Percentiles rank a stretch among this genome's conserved stretches.
phyloP scores from a whole-genome alignment of 1,284 basidiomycete genomes.

The Rhodotorula glutinis region DNA sequence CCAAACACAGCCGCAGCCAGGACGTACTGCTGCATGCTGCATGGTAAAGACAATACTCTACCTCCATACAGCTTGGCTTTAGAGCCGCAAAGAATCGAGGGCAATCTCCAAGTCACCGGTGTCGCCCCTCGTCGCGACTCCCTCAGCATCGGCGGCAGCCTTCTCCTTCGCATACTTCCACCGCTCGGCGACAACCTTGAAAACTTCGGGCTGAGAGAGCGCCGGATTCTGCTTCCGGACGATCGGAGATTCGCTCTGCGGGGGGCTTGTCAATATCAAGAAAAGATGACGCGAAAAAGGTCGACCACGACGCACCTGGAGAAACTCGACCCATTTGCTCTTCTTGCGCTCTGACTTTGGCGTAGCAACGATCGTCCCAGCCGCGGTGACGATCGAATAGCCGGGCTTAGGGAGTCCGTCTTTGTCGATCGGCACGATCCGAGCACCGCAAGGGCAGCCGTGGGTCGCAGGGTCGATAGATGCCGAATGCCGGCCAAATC shows the following conservation, averaged over 20 bases:
- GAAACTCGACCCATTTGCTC: constrained; percentile 29
- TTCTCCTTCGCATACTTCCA: constrained; percentile 24
- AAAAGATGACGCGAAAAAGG: not conserved
- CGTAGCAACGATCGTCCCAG: not conserved
- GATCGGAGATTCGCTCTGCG: constrained; percentile 1
- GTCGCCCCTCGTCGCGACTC: no score
- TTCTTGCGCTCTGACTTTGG: constrained; percentile 25
- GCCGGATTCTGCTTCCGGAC: constrained; percentile 19
- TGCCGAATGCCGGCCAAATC: constrained; percentile 72
- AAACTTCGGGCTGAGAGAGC: constrained; percentile 26
- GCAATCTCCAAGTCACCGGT: no score
- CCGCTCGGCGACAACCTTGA: constrained; percentile 31
- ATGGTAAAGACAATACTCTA: no score
- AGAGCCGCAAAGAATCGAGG: no score
- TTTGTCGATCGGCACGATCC: constrained; percentile 29
- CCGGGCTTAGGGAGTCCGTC: constrained; percentile 14
- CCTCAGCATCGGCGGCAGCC: no score
- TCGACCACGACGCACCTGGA: constrained; percentile 19
- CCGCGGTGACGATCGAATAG: constrained; percentile 13
- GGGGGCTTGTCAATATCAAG: no score
- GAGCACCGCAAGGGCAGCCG: constrained; percentile 53
- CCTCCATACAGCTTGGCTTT: no score
- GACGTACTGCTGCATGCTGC: no score
- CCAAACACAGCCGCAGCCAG: no score
- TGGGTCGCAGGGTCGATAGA: constrained; percentile 68